Evolutionary conservation across 208 protist genomes (phyloP).

Genomic region (Histomonas meleagridis): DNA sequence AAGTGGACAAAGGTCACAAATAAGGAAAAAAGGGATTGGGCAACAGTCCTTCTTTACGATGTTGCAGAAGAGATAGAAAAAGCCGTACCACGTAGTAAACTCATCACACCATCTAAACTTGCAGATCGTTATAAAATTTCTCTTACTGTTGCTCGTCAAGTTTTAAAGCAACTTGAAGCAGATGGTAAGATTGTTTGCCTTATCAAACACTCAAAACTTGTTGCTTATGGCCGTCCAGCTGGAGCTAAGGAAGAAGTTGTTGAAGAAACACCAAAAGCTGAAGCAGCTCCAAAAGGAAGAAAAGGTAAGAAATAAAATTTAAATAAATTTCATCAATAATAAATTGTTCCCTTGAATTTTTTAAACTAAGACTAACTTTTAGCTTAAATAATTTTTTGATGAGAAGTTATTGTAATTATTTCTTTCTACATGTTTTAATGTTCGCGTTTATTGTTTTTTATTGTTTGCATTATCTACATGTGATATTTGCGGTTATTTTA

Average conservation of each 20-base stretch:
- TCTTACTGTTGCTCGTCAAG: not conserved
- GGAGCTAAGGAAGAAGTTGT: not conserved
- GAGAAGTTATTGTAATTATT: too few species aligned
- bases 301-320: too few species aligned
- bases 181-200: not conserved
- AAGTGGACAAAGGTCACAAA: constrained; percentile 30
- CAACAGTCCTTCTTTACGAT: not conserved
- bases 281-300: too few species aligned
- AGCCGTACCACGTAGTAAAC: not conserved
- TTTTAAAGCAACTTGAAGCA: not conserved
- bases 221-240: not conserved
- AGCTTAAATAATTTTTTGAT: too few species aligned
- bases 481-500: too few species aligned
- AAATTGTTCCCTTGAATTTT: too few species aligned
- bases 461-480: too few species aligned
- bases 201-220: not conserved
- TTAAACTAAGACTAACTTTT: too few species aligned
- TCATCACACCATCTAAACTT: not conserved
- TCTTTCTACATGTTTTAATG: too few species aligned
- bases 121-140: constrained; percentile 28
- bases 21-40: constrained; percentile 2
- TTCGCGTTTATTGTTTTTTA: too few species aligned
- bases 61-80: not conserved
- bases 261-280: not conserved
- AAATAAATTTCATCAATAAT: too few species aligned